A percentile compares a stretch with the other conserved stretches of the same genome.
These are phyloP conservation scores for Fusarium compactum DNA, from an alignment of 2,329 filamentous ascomycete genomes.

Conservation along the genomic window DNA sequence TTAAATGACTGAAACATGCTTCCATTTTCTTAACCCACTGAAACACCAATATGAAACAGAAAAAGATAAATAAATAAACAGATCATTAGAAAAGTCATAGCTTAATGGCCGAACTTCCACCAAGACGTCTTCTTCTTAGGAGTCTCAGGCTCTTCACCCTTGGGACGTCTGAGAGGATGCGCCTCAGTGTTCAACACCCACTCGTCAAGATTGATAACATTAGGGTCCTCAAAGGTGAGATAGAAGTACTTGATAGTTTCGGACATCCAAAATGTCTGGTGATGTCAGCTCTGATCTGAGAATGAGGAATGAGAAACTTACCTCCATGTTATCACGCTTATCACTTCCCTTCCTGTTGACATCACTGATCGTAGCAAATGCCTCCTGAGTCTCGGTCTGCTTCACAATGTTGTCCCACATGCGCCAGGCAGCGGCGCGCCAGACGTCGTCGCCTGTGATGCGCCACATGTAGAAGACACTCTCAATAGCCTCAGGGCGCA, in stretches of 20 bases:
- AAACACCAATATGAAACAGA: slow-evolving; percentile 14
- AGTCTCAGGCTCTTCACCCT: slow-evolving; percentile 24
- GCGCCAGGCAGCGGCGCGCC: slow-evolving; percentile 60
- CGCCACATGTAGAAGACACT: slow-evolving; percentile 65
- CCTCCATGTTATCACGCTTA: slow-evolving; percentile 72
- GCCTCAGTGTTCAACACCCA: slow-evolving; percentile 74
- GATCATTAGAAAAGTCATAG: background rate
- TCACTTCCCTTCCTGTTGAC: slow-evolving; percentile 49
- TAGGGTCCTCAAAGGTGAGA: slow-evolving; percentile 74
- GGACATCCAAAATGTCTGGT: slow-evolving; percentile 75
- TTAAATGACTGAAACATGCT: slow-evolving; percentile 13
- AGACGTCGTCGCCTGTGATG: slow-evolving; percentile 59
- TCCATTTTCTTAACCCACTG: background rate
- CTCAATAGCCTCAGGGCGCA: slow-evolving; percentile 65
- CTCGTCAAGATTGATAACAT: slow-evolving; percentile 74
- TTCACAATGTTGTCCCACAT: slow-evolving; percentile 60
- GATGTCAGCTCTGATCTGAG: slow-evolving; percentile 24
- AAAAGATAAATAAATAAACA: background rate
- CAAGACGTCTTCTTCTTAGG: slow-evolving; percentile 29
- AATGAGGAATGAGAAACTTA: slow-evolving; percentile 45
- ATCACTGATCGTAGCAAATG: slow-evolving; percentile 58
- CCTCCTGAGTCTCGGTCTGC: slow-evolving; percentile 58
- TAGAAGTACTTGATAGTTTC: slow-evolving; percentile 86
- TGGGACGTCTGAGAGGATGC: slow-evolving; percentile 60
- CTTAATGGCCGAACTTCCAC: slow-evolving; percentile 30